phyloP scores from a whole-genome alignment of 352 stramenopile genomes.

The Globisporangium viniferum region DNA sequence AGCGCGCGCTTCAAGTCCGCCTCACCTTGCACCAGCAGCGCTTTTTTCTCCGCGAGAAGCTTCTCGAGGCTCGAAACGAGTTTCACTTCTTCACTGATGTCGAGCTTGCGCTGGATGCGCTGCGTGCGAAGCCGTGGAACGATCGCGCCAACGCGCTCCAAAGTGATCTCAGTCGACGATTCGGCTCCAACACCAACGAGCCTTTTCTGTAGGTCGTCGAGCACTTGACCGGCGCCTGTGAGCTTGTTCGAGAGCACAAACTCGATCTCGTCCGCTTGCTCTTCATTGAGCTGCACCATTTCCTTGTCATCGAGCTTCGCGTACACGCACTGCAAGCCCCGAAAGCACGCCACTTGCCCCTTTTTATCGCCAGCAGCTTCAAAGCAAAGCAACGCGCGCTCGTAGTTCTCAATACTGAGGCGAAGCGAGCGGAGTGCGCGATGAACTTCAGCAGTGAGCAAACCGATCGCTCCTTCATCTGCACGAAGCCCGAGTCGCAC shows the following conservation, averaged over 20 bases:
- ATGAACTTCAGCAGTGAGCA: constrained; percentile 36
- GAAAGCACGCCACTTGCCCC: constrained; percentile 54
- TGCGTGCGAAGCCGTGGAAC: constrained; percentile 56
- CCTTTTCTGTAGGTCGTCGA: constrained; percentile 47
- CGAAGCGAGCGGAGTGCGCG: constrained; percentile 37
- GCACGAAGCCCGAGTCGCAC: constrained; percentile 24
- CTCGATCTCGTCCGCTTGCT: constrained; percentile 63
- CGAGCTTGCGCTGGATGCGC: constrained; percentile 53
- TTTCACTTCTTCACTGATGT: constrained; percentile 56
- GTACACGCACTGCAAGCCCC: constrained; percentile 49
- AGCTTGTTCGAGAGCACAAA: constrained; percentile 60
- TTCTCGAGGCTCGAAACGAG: constrained; percentile 46
- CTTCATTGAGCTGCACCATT: constrained; percentile 38
- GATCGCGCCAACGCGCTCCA: constrained; percentile 67
- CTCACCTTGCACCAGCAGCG: constrained; percentile 53
- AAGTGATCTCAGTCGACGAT: constrained; percentile 51
- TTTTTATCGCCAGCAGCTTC: constrained; percentile 39
- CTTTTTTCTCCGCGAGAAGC: constrained; percentile 55
- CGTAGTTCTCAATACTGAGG: constrained; percentile 54
- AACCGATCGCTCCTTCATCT: constrained; percentile 32
- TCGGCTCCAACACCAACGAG: constrained; percentile 62
- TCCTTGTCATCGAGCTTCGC: constrained; percentile 49
- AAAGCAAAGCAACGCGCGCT: constrained; percentile 49
- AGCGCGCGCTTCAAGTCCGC: constrained; percentile 62
- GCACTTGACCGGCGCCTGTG: constrained; percentile 24